These are phyloP conservation scores for Cytospora mali DNA, from an alignment of 2,329 filamentous ascomycete genomes.

Conservation along the genomic window DNA sequence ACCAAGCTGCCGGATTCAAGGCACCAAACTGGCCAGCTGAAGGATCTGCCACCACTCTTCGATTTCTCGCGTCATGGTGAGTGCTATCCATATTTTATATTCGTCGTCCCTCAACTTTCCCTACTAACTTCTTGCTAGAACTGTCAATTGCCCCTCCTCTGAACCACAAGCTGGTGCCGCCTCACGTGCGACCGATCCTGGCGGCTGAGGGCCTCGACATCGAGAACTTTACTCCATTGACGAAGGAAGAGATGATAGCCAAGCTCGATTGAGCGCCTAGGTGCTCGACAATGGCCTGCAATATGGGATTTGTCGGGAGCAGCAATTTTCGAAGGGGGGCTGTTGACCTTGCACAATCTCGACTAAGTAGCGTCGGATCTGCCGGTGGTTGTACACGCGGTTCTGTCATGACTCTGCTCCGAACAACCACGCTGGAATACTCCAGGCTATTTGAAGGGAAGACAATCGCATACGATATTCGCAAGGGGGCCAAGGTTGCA, in stretches of 20 bases:
- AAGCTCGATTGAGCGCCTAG: constrained; percentile 78
- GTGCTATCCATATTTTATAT: constrained; percentile 40
- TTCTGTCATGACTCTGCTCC: constrained; percentile 19
- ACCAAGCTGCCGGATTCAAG: constrained; percentile 93
- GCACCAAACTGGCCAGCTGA: constrained; percentile 76
- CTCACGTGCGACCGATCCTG: constrained; percentile 76
- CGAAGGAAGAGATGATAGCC: constrained; percentile 96
- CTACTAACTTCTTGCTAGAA: constrained; percentile 58
- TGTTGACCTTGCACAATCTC: constrained; percentile 6
- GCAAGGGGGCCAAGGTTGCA: constrained; percentile 14
- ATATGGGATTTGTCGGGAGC: constrained; percentile 21
- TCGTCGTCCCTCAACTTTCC: constrained; percentile 20
- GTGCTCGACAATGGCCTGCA: constrained; percentile 23
- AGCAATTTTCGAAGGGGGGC: constrained; percentile 19
- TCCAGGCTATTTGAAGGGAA: constrained; percentile 20
- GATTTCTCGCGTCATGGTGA: constrained; percentile 93
- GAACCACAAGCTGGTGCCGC: constrained; percentile 85
- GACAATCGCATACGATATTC: constrained; percentile 23
- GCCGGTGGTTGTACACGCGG: constrained; percentile 21
- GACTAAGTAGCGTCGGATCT: constrained; percentile 22
- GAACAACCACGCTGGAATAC: constrained; percentile 21
- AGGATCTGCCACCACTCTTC: constrained; percentile 85
- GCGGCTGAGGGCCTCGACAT: constrained; percentile 83
- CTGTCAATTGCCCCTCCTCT: constrained; percentile 90
- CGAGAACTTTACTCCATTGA: constrained; percentile 87